A percentile compares a stretch with the other conserved stretches of the same genome.
phyloP scores from a whole-genome alignment of 805 yeast species.

The Lipomyces spencermartinsiae region DNA sequence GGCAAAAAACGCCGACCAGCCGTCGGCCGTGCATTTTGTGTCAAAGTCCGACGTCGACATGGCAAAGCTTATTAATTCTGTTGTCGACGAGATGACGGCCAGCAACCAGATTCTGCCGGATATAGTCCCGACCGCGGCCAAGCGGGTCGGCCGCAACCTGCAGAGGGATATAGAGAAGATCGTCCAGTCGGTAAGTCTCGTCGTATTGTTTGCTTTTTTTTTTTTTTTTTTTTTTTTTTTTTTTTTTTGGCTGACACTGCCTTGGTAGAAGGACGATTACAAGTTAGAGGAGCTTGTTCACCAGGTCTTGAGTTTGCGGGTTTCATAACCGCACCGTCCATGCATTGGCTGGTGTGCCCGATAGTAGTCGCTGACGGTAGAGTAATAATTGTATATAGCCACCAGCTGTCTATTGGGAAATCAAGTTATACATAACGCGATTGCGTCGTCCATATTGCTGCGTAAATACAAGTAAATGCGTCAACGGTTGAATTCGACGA shows the following conservation, averaged over 20 bases:
- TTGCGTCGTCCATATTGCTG: too few relatives aligned
- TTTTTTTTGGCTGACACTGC: not conserved
- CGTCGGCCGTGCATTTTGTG: constrained; percentile 15
- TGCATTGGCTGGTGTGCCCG: too few relatives aligned
- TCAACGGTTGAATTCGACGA: too few relatives aligned
- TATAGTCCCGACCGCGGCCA: not conserved
- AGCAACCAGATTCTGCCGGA: constrained; percentile 2
- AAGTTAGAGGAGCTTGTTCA: constrained; percentile 15
- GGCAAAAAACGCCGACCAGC: not conserved
- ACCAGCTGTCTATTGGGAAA: too few relatives aligned
- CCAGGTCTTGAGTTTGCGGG: constrained; percentile 12
- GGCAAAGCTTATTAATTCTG: not conserved
- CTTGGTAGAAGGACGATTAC: constrained; percentile 8
- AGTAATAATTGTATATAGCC: too few relatives aligned
- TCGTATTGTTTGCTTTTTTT: not conserved
- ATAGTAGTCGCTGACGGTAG: too few relatives aligned
- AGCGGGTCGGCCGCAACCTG: not conserved
- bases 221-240: too few relatives aligned
- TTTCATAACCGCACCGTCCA: not conserved
- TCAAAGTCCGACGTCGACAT: constrained; percentile 23
- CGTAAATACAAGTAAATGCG: too few relatives aligned
- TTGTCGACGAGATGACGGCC: constrained; percentile 14
- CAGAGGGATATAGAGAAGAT: constrained; percentile 11
- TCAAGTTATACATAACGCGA: too few relatives aligned
- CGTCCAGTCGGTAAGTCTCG: constrained; percentile 8